Evolutionary conservation across 2,329 filamentous ascomycete species (phyloP).

Genomic region (Penicillium italicum): DNA sequence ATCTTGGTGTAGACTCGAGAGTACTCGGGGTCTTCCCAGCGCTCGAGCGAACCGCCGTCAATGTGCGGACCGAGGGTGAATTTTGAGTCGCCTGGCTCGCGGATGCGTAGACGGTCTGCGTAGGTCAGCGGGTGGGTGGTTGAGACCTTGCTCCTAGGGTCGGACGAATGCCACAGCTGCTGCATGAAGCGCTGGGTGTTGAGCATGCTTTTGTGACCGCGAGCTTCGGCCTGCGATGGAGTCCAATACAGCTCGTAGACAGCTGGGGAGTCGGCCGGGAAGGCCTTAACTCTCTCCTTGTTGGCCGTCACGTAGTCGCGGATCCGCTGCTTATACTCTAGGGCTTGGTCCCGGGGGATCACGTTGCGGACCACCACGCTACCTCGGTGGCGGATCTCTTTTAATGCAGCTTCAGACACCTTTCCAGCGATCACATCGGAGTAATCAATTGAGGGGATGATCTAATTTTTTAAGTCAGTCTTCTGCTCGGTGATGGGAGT

Average conservation of each 20-base stretch:
- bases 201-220: constrained; percentile 64
- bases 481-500: neutral
- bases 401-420: constrained; percentile 34
- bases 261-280: constrained; percentile 63
- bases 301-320: constrained; percentile 65
- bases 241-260: constrained; percentile 78
- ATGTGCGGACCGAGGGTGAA: constrained; percentile 72
- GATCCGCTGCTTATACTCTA: constrained; percentile 62
- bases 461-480: constrained; percentile 21
- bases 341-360: constrained; percentile 59
- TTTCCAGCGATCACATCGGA: constrained; percentile 38
- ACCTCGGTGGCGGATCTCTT: constrained; percentile 58
- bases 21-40: constrained; percentile 70
- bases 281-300: constrained; percentile 52
- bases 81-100: constrained; percentile 64
- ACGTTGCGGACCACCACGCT: constrained; percentile 64
- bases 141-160: constrained; percentile 45
- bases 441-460: constrained; percentile 45
- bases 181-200: constrained; percentile 61
- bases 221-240: constrained; percentile 61
- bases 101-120: constrained; percentile 68
- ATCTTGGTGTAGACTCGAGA: constrained; percentile 70
- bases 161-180: constrained; percentile 59
- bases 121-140: constrained; percentile 63
- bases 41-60: constrained; percentile 70